Evolutionary conservation across 2,329 filamentous ascomycete genomes (phyloP).

Genomic region (Scedosporium dehoogii): DNA sequence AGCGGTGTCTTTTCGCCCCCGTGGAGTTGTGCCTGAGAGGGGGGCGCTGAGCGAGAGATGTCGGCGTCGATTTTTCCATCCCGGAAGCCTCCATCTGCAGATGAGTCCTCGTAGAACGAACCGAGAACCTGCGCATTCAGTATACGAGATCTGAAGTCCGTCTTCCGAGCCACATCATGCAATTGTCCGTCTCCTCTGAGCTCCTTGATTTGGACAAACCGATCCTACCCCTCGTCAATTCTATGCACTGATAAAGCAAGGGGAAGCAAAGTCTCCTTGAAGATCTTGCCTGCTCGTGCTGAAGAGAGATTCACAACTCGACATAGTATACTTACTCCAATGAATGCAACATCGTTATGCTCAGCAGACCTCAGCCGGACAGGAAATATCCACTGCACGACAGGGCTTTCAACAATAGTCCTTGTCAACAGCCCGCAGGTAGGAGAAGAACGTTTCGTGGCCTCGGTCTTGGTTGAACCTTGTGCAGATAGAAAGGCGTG

Average conservation of each 20-base stretch:
- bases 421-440: constrained; percentile 64
- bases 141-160: constrained; percentile 70
- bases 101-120: background rate
- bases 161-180: constrained; percentile 65
- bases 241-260: background rate
- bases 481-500: constrained; percentile 23
- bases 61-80: constrained; percentile 7
- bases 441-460: constrained; percentile 31
- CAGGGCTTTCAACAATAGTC: constrained; percentile 67
- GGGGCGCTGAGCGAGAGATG: background rate
- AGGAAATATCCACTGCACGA: constrained; percentile 67
- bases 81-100: background rate
- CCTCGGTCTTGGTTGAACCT: constrained; percentile 17
- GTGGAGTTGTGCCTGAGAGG: background rate
- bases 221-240: constrained; percentile 42
- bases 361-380: constrained; percentile 61
- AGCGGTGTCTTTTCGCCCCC: constrained; percentile 17
- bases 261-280: constrained; percentile 6
- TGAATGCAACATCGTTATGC: constrained; percentile 75
- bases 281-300: background rate
- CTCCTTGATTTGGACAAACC: constrained; percentile 73
- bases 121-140: constrained; percentile 71
- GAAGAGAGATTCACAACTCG: background rate
- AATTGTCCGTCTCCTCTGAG: constrained; percentile 60
- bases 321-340: constrained; percentile 51